Evolutionary conservation across 2,329 filamentous ascomycete genomes (phyloP), one percentile per base, ranked within the genome.

Genomic region (Cordyceps cateniannulata): DNA sequence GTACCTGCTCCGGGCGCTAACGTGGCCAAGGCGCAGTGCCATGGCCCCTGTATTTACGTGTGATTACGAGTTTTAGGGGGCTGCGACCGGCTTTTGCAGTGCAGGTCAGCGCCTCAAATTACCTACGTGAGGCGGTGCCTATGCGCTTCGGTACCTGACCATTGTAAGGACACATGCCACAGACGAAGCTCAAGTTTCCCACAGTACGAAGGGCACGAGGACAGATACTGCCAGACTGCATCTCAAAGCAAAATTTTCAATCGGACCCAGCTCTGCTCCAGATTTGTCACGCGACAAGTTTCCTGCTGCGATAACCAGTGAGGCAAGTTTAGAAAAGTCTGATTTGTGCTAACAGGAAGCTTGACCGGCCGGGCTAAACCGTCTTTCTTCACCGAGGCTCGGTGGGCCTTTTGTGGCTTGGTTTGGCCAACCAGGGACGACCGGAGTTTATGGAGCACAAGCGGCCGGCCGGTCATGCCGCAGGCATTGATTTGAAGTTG

Each of bases 261-360:
- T 24, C 8, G n/a, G 25, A n/a, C 20, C 27, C 44, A 18, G n/a
- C n/a, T 20, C 8, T 38, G 9, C 22, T 16, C 18, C 24, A 50
- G n/a, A 58, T 22, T 49, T 32, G 44, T 60, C 59, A 60, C 59
- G 59, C 59, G 59, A 60, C 59, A 55, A 29, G 9, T 55, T 59
- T 55, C 59, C 51, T 40, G 25, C 10, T 50, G 18, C 47, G 12
- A n/a, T 14, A n/a, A n/a, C 18, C 10, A 18, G 12, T 29, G 25
- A 12, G 3, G 25, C 20, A 5, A 22, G 20, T 22, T 5, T 5
- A 45, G 29, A 56, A 56, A 56, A 56, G 27, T 48, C 29, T 47
- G 27, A 24, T 55, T 55, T 27, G 20, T 25, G 51, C n/a, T 27
- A 6, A 38, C n/a, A n/a, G 14, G 5, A 6, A 38, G 35, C 12